Conservation (phyloP, 2,329 filamentous ascomycete species). For the Drechslera avenae region DNA sequence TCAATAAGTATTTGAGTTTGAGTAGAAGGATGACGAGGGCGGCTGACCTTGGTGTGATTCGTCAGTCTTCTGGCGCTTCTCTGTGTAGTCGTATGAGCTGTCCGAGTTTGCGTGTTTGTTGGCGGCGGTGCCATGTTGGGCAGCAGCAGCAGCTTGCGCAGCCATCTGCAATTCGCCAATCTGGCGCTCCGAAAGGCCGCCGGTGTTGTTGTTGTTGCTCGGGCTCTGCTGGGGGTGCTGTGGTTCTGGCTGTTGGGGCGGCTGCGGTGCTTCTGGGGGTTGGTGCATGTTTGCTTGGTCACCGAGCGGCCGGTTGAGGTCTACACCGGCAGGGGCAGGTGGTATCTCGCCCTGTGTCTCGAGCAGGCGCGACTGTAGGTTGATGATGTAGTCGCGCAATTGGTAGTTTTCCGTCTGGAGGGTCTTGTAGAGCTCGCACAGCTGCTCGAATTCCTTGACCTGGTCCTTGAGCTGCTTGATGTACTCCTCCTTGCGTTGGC, state of each 20-base stretch:
- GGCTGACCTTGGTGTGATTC: constrained; percentile 44
- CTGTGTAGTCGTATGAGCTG: constrained; percentile 40
- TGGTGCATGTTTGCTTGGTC: constrained; percentile 35
- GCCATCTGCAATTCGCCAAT: constrained; percentile 44
- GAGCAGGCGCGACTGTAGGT: constrained; percentile 82
- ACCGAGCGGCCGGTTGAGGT: constrained; percentile 63
- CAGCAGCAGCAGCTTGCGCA: constrained; percentile 43
- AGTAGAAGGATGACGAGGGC: constrained; percentile 26
- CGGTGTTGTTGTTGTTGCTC: constrained; percentile 38
- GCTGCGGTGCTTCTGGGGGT: constrained; percentile 20
- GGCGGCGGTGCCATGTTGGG: constrained; percentile 39
- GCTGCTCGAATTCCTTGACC: constrained; percentile 76
- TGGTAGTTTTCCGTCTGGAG: constrained; percentile 88
- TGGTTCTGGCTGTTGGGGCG: constrained; percentile 29
- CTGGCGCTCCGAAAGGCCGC: constrained; percentile 45
- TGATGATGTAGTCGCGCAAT: constrained; percentile 89
- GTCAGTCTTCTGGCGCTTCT: constrained; percentile 45
- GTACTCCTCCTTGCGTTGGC: constrained; percentile 95
- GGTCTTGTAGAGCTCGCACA: constrained; percentile 79
- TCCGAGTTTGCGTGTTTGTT: constrained; percentile 44
- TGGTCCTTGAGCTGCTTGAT: constrained; percentile 98
- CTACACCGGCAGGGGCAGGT: constrained; percentile 79
- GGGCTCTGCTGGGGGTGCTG: constrained; percentile 28
- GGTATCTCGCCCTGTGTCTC: constrained; percentile 85
- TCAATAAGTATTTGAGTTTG: constrained; percentile 40